Conservation (phyloP, 257 asterid genomes). For the Scutellaria baicalensis region DNA sequence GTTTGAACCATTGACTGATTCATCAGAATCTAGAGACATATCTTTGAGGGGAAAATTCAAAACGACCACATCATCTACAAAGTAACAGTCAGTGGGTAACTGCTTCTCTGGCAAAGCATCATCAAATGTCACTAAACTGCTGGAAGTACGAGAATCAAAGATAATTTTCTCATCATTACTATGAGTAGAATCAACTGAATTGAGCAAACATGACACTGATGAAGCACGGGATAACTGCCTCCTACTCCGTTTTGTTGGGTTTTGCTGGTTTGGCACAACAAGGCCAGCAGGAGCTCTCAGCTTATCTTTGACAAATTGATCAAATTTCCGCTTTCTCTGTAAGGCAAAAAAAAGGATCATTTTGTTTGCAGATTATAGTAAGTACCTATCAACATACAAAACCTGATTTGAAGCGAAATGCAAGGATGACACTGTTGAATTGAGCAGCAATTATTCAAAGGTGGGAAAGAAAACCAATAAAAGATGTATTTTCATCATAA, state of each 20-base stretch:
- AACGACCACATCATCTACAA: conserved; percentile 19
- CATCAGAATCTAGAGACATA: conserved; percentile 43
- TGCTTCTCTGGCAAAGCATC: conserved; percentile 30
- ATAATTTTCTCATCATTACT: conserved; percentile 24
- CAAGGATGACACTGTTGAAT: neutral
- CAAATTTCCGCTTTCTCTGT: conserved; percentile 69
- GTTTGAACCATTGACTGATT: conserved; percentile 46
- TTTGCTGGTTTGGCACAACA: conserved; percentile 29
- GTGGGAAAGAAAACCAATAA: neutral
- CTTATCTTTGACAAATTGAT: conserved; percentile 42
- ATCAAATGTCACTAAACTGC: conserved; percentile 40
- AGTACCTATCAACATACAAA: neutral
- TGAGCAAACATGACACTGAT: conserved; percentile 42
- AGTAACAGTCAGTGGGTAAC: conserved; percentile 22
- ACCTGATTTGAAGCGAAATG: neutral
- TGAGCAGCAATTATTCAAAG: neutral
- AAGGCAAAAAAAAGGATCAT: conserved; percentile 6
- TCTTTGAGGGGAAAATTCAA: conserved; percentile 22
- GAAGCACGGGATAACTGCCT: conserved; percentile 41
- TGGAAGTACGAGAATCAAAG: conserved; percentile 35
- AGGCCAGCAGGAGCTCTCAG: conserved; percentile 32
- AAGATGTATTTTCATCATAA: neutral
- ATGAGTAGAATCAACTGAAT: conserved; percentile 34
- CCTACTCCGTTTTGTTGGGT: conserved; percentile 25
- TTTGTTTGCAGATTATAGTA: neutral